Base-by-base conservation (phyloP, 1,284 basidiomycete genomes). In the Cryptococcus maquisensis region DNA sequence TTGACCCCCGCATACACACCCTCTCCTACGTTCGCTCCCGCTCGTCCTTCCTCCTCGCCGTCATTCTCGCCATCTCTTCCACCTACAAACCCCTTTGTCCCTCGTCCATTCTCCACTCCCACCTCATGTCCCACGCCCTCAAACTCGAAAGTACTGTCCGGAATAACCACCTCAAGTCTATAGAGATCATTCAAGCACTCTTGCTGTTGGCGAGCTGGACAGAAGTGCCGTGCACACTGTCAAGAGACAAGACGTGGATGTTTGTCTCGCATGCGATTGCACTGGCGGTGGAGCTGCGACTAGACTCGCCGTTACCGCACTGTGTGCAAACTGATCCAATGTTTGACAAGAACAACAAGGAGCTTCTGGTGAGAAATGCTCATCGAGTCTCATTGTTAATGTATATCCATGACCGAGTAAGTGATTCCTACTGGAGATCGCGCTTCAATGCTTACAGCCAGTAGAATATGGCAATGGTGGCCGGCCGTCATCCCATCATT, bases 381-480 rank as follows among this genome's bases (percentile, higher is more conserved):
- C 60, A 62, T 38, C 50, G 60, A 21, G 41, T 52, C 1, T 62
- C 57, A 21, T n/a, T 62, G 2, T 21, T 57, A n/a, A 35, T 60
- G n/a, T 57, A 50, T 20, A 54, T 62, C 18, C 57, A 59, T 43
- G 60, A 62, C 42, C 36, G 57, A 38, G 60, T 62, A 24, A 57
- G 60, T 54, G 24, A 32, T 4, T 5, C 21, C 26, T 40, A 3
- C 2, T 40, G 2, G 39, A 38, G 5, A 13, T 15, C 21, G 21
- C 15, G 5, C 42, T 44, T 9, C 8, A 9, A 20, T 21, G 20
- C 13, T 44, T 8, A 40, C 20, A 7, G 38, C 9, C 7, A 26
- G n/a, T 43, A 63, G 61, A 58, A 57, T 43, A 59, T 63, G 53
- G 61, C 61, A n/a, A 63, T 63, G 61, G 51, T 60, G 10, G 55